Evolutionary conservation across 768 basidiomycete species (phyloP).

Genomic region (Psilocybe subaeruginosa): DNA sequence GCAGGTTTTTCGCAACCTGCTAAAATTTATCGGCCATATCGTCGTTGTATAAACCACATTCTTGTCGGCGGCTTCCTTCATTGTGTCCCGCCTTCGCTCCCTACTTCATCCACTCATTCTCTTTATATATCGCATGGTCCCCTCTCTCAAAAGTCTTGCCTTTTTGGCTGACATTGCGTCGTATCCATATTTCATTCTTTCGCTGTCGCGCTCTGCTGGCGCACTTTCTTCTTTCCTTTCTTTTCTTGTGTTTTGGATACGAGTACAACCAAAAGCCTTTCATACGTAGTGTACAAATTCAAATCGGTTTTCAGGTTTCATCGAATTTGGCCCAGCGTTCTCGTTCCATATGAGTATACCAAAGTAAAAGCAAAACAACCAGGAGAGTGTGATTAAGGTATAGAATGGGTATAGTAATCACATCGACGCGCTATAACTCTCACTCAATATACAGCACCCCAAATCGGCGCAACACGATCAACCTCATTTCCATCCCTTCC

Average conservation of each 20-base stretch:
- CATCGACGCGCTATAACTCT: not conserved
- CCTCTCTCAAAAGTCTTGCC: not conserved
- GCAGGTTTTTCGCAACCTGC: not conserved
- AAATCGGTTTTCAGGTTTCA: not conserved
- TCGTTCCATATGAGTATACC: too few species aligned
- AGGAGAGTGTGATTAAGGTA: not conserved
- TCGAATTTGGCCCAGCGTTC: not conserved
- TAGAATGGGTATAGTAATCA: not conserved
- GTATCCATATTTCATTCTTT: not conserved
- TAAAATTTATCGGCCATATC: not conserved
- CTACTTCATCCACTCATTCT: too few species aligned
- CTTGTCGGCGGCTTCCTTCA: not conserved
- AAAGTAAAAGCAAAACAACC: too few species aligned
- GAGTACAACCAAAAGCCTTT: not conserved
- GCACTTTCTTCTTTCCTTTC: not conserved
- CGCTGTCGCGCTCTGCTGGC: not conserved
- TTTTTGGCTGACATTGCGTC: not conserved
- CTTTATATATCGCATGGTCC: too few species aligned
- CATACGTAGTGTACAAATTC: constrained; percentile 10
- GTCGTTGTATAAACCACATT: not conserved
- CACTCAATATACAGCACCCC: constrained; percentile 31
- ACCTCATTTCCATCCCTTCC: constrained; percentile 33
- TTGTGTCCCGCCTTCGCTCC: not conserved
- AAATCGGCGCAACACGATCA: constrained; percentile 32
- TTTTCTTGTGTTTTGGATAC: not conserved